Evolutionary conservation across 2,329 filamentous ascomycete species (phyloP).

Genomic region (Pseudonectria foliicola): DNA sequence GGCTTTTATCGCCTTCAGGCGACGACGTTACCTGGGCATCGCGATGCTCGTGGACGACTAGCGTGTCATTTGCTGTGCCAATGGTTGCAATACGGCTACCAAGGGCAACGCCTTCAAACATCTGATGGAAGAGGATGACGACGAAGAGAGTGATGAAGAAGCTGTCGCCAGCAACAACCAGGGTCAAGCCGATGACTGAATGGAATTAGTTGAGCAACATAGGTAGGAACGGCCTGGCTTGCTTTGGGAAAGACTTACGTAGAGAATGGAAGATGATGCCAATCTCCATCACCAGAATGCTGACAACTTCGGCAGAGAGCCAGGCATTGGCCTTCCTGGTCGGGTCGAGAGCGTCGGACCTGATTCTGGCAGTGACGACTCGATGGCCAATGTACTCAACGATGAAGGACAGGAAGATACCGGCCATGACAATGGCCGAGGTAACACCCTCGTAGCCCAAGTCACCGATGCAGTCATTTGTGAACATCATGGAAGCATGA

Average conservation of each 20-base stretch:
- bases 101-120: slow-evolving; percentile 70
- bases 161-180: slow-evolving; percentile 52
- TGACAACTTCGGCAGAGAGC: slow-evolving; percentile 43
- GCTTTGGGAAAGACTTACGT: slow-evolving; percentile 33
- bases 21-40: slow-evolving; percentile 8
- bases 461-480: slow-evolving; percentile 59
- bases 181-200: slow-evolving; percentile 54
- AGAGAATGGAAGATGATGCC: slow-evolving; percentile 72
- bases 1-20: slow-evolving; percentile 21
- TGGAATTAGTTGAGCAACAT: slow-evolving; percentile 1
- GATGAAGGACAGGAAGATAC: slow-evolving; percentile 64
- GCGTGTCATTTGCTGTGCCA: slow-evolving; percentile 21
- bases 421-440: slow-evolving; percentile 65
- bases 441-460: slow-evolving; percentile 63
- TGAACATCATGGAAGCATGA: slow-evolving; percentile 66
- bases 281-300: slow-evolving; percentile 62
- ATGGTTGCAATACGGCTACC: slow-evolving; percentile 63
- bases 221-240: neutral
- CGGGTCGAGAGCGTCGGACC: slow-evolving; percentile 17
- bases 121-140: slow-evolving; percentile 71
- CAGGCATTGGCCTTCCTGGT: slow-evolving; percentile 18
- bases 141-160: slow-evolving; percentile 52
- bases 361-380: slow-evolving; percentile 37
- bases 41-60: slow-evolving; percentile 16
- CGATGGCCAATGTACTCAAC: slow-evolving; percentile 62